Evolutionary conservation across 192 early-diverging fungal genomes (phyloP).

Genomic region (Linnemannia hyalina): DNA sequence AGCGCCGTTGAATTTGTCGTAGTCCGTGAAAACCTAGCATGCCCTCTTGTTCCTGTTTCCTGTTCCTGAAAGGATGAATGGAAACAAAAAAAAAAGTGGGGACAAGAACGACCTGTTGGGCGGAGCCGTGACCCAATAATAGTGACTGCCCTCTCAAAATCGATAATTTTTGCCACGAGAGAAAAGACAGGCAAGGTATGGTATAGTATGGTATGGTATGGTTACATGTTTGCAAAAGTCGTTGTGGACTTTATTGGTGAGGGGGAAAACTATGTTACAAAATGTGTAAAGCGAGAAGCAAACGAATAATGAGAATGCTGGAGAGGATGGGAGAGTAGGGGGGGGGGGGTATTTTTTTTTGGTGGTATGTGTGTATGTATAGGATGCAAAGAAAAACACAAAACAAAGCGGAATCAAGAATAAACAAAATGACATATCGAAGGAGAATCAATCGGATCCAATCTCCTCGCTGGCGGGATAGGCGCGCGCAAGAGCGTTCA

Average conservation of each 20-base stretch:
- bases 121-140: not conserved
- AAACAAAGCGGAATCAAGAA: not conserved
- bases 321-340: not conserved
- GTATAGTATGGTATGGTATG: no score
- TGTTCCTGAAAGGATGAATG: not conserved
- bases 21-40: conserved; percentile 22
- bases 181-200: not conserved
- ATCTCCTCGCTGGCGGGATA: not conserved
- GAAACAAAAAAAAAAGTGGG: not conserved
- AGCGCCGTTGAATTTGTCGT: conserved; percentile 16
- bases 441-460: conserved; percentile 12
- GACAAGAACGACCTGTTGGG: not conserved
- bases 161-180: not conserved
- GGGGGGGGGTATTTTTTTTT: not conserved
- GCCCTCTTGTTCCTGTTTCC: not conserved
- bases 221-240: not conserved
- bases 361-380: conserved; percentile 3
- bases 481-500: conserved; percentile 30
- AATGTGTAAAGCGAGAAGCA: not conserved
- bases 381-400: not conserved
- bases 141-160: not conserved
- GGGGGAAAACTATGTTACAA: not conserved
- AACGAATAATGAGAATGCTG: not conserved
- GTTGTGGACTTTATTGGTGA: not conserved
- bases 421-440: not conserved